These are phyloP conservation scores for Incumbomyces lentus DNA, from an alignment of 2,329 filamentous ascomycete species.

Conservation along the genomic window DNA sequence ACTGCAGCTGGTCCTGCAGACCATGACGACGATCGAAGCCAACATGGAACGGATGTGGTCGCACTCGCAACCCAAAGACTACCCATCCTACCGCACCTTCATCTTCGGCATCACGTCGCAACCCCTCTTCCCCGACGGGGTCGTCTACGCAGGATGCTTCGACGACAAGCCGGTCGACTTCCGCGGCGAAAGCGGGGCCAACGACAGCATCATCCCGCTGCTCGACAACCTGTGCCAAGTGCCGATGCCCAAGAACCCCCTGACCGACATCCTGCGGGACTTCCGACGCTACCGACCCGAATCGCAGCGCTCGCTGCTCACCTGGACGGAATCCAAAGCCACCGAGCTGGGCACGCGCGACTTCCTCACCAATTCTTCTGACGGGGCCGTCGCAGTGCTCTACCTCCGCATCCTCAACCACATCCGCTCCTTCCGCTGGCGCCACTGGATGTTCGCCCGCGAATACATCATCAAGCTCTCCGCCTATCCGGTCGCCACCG, in stretches of 20 bases:
- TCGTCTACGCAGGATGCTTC: constrained; percentile 70
- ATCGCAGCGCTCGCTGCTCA: constrained; percentile 77
- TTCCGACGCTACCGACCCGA: constrained; percentile 83
- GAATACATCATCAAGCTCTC: constrained; percentile 40
- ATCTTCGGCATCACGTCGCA: constrained; percentile 93
- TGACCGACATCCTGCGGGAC: constrained; percentile 78
- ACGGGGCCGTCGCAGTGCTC: constrained; percentile 32
- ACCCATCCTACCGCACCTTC: constrained; percentile 87
- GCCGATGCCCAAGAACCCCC: constrained; percentile 76
- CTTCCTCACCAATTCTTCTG: constrained; percentile 18
- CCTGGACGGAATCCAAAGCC: constrained; percentile 51
- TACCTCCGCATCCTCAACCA: constrained; percentile 38
- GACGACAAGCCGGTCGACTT: constrained; percentile 63
- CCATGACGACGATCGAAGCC: constrained; percentile 60
- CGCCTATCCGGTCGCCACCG: constrained; percentile 37
- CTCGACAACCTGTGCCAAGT: constrained; percentile 81
- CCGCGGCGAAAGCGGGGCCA: constrained; percentile 85
- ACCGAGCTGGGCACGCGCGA: constrained; percentile 35
- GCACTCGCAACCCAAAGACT: constrained; percentile 71
- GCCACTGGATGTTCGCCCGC: constrained; percentile 39
- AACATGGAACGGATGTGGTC: constrained; percentile 92
- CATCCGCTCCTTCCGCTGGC: constrained; percentile 40
- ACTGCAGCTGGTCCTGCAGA: constrained; percentile 40
- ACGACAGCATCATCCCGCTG: constrained; percentile 87
- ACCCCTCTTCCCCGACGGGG: constrained; percentile 86